Conservation (phyloP, 2,329 filamentous ascomycete species). For the Seiridium unicorne region DNA sequence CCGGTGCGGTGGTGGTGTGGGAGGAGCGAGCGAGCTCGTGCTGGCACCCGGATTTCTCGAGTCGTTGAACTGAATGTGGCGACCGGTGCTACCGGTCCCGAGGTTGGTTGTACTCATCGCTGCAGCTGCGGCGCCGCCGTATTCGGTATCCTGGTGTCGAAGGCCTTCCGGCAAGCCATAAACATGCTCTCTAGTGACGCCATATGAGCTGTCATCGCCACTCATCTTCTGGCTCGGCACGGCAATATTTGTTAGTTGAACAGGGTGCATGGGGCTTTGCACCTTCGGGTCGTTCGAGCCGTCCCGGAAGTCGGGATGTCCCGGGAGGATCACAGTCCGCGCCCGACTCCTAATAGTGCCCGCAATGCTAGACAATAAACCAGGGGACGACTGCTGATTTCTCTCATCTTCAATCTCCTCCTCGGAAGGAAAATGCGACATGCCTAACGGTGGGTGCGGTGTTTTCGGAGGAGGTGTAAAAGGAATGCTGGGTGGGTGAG, state of each 20-base stretch:
- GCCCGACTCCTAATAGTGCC: conserved; percentile 52
- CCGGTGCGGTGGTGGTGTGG: conserved; percentile 60
- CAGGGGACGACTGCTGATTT: conserved; percentile 42
- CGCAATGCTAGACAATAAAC: conserved; percentile 53
- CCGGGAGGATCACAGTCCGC: conserved; percentile 36
- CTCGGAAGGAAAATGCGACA: conserved; percentile 77
- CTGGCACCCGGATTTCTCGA: conserved; percentile 38
- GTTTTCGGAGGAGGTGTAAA: conserved; percentile 26
- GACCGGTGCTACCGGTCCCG: conserved; percentile 35
- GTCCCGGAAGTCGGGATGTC: conserved; percentile 38
- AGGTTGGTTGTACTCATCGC: conserved; percentile 33
- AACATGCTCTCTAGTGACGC: conserved; percentile 39
- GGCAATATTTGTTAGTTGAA: conserved; percentile 61
- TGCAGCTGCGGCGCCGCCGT: conserved; percentile 42
- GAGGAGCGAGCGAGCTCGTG: conserved; percentile 40
- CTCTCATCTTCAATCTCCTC: conserved; percentile 58
- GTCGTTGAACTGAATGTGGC: conserved; percentile 47
- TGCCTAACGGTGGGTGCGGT: conserved; percentile 76
- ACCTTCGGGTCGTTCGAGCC: conserved; percentile 34
- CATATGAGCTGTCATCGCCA: conserved; percentile 41
- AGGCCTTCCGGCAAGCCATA: conserved; percentile 47
- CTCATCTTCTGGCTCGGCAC: conserved; percentile 45
- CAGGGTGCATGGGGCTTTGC: conserved; percentile 58
- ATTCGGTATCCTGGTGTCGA: conserved; percentile 41
- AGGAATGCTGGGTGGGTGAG: conserved; percentile 28